Base-by-base conservation (phyloP, 202 grass and related monocot genomes). In the Panicum virgatum region DNA sequence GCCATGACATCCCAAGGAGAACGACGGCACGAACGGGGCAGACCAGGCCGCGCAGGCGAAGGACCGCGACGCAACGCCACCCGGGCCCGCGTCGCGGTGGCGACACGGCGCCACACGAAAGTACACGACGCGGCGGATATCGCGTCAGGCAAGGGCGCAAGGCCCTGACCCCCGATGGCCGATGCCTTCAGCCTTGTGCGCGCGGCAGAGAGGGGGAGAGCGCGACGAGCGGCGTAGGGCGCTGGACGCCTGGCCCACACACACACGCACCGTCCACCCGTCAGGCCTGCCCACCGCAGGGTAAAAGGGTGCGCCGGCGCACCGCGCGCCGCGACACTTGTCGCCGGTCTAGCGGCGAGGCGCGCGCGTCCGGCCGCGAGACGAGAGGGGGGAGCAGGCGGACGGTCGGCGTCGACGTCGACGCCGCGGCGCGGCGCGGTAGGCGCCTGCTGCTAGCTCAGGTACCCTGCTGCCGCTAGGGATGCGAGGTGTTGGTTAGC, bases 311-410 rank as follows among this genome's bases (percentile, higher is more conserved):
- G n/a, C n/a, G n/a, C n/a, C n/a, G n/a, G n/a, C n/a, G n/a, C n/a
- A n/a, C n/a, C n/a, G n/a, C n/a, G n/a, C n/a, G 62, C 51, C n/a
- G 29, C 0, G 63, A 69, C 82, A 62, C 73, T 29, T 84, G 73
- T 69, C 82, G 25, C 65, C 40, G 43, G 40, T 1, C 62, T 57
- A 70, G 29, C 52, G 61, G 71, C 20, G 60, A 20, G 13, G 45
- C 34, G 16, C 34, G 50, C 29, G 27, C 34, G 51, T 26, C 63
- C 3, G 26, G 39, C 22, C 5, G 34, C 22, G 22, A 27, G 10
- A 2, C 32, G 32, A 34, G 32, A 34, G 32, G 29, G 29, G 16
- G 15, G 12, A 26, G 13, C 8, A 20, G 3, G 42, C 52, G 0
- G 61, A 69, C 45, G 22, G 45, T 75, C 48, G 69, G 14, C 80